Conservation (phyloP, 352 stramenopile species). For the Thalassiosira pacifica region DNA sequence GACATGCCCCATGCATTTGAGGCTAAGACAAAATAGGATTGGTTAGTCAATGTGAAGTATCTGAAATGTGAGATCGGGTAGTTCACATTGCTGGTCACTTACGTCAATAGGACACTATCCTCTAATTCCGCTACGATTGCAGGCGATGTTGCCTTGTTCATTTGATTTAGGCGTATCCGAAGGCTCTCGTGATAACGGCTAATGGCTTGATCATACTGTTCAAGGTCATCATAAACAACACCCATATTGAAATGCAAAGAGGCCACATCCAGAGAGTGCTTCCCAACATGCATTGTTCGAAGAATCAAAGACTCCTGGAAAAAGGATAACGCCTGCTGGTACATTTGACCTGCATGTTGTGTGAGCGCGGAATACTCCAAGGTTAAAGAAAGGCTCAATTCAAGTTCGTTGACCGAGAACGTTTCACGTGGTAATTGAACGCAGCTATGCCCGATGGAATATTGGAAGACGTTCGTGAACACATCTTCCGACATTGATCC, state of each 20-base stretch:
- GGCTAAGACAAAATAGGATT: slow-evolving; percentile 18
- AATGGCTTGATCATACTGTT: slow-evolving; percentile 62
- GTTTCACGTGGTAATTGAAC: slow-evolving; percentile 37
- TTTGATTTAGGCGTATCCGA: slow-evolving; percentile 61
- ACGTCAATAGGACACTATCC: slow-evolving; percentile 63
- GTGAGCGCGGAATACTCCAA: slow-evolving; percentile 68
- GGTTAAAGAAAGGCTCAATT: slow-evolving; percentile 66
- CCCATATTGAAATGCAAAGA: slow-evolving; percentile 71
- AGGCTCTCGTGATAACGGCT: slow-evolving; percentile 66
- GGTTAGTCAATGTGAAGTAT: too few species aligned
- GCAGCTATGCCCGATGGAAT: slow-evolving; percentile 35
- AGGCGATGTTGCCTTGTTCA: slow-evolving; percentile 41
- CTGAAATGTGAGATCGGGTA: too few species aligned
- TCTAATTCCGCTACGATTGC: slow-evolving; percentile 49
- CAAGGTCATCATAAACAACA: slow-evolving; percentile 70
- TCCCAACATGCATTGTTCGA: slow-evolving; percentile 61
- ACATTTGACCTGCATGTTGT: slow-evolving; percentile 55
- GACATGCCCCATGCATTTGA: slow-evolving; percentile 69
- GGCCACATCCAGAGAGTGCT: slow-evolving; percentile 61
- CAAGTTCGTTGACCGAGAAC: slow-evolving; percentile 56
- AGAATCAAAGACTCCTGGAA: slow-evolving; percentile 71
- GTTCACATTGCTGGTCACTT: slow-evolving; percentile 24
- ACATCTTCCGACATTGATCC: slow-evolving; percentile 38
- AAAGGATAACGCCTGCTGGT: slow-evolving; percentile 51
- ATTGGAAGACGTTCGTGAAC: slow-evolving; percentile 30